Evolutionary conservation across 306 rosid species (phyloP), one percentile per base, ranked within the genome.

Genomic region (Potentilla sterilis): DNA sequence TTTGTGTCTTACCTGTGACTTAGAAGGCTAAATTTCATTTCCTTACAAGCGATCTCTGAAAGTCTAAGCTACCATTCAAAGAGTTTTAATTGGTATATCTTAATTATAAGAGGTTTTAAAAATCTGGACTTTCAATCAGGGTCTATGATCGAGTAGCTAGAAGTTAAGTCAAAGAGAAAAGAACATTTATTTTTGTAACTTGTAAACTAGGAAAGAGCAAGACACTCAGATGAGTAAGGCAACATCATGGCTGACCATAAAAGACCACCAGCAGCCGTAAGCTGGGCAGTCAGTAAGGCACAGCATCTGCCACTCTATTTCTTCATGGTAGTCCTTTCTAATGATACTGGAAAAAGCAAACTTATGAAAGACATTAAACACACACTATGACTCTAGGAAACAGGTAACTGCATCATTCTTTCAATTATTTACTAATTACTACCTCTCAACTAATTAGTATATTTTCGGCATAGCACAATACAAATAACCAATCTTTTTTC

Each of bases 151-250:
- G 19, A 13, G 0, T 59, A 24, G 66, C 66, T 3, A 24, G 9
- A 32, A 14, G 16, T 22, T 24, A 28, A 24, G 32, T 21, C 13
- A 3, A 55, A 55, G 28, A 55, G 32, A 55, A n/a, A 21, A 55
- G 8, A 55, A 55, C 3, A 21, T 6, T 51, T 18, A 1, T 4
- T 51, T 16, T 51, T 51, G 57, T 8, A 21, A 22, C 10, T 55
- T 55, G 1, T 21, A 49, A 15, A 54, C 32, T 0, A 55, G 2
- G 8, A 6, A 12, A 3, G 9, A 62, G 19, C 40, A 62, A 6
- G 41, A 63, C 68, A 63, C 68, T 63, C 69, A 64, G 69, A 64
- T 64, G 69, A 64, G 69, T 64, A 64, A 64, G 69, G 69, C 69
- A 64, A 64, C 47, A 64, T 64, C 69, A 64, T 64, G 38, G 42